Evolutionary conservation across 805 yeast species (phyloP).

Genomic region (Metschnikowia santaceciliae): DNA sequence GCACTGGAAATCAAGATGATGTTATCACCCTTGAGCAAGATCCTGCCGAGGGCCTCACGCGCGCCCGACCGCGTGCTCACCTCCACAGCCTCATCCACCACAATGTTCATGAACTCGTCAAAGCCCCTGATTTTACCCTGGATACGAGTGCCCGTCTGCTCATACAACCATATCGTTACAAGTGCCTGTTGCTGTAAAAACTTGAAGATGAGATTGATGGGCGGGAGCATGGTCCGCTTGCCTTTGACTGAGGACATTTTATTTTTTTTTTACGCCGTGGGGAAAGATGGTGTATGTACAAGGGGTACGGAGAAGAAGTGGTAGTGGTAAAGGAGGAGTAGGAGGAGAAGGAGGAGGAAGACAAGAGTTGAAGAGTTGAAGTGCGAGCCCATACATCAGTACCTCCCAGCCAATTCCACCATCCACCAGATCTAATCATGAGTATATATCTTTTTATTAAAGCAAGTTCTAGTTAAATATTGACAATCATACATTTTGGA

Average conservation of each 20-base stretch:
- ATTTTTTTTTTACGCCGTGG: background rate
- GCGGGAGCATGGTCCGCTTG: constrained; percentile 62
- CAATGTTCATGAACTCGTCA: constrained; percentile 94
- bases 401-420: no score
- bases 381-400: no score
- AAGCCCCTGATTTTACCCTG: constrained; percentile 88
- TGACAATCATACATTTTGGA: no score
- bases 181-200: constrained; percentile 75
- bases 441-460: no score
- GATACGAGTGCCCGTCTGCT: constrained; percentile 71
- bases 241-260: constrained; percentile 17
- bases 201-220: constrained; percentile 86
- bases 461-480: no score
- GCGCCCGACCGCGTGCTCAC: constrained; percentile 49
- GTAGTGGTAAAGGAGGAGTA: no score
- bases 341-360: no score
- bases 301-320: no score
- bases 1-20: constrained; percentile 63
- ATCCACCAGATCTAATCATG: no score
- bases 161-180: constrained; percentile 87
- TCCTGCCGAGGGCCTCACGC: constrained; percentile 59
- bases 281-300: no score
- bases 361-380: no score
- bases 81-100: constrained; percentile 60
- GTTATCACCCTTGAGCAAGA: constrained; percentile 90